Conservation (phyloP, 2,329 filamentous ascomycete genomes). For the Aspergillus aculeatus region DNA sequence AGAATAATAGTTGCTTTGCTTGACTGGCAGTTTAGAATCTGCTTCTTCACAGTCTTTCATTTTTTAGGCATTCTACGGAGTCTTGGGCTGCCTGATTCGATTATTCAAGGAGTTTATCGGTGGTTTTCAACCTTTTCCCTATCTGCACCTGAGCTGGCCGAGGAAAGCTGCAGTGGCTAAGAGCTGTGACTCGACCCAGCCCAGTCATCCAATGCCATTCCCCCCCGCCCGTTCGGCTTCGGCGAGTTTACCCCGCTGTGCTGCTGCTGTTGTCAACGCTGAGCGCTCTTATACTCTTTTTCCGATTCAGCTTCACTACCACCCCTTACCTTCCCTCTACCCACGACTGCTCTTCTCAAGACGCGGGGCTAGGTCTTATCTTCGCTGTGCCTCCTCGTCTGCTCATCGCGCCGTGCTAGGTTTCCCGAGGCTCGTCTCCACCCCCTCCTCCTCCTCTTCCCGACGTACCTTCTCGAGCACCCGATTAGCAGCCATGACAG, state of each 20-base stretch:
- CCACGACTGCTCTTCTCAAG: slow-evolving; percentile 14
- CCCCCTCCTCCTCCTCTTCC: slow-evolving; percentile 14
- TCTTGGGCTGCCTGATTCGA: background rate
- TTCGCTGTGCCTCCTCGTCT: slow-evolving; percentile 16
- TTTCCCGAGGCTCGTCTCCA: slow-evolving; percentile 19
- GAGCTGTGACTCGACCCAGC: slow-evolving; percentile 12
- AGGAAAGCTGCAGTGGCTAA: slow-evolving; percentile 3
- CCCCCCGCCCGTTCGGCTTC: slow-evolving; percentile 24
- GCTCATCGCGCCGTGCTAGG: slow-evolving; percentile 16
- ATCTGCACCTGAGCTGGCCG: slow-evolving; percentile 15
- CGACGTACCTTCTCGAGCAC: slow-evolving; percentile 52
- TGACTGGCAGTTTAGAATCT: background rate
- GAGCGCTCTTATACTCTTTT: slow-evolving; percentile 14
- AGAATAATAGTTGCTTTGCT: background rate
- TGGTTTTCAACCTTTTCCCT: slow-evolving; percentile 12
- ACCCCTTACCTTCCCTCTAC: slow-evolving; percentile 9
- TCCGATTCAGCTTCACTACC: slow-evolving; percentile 20
- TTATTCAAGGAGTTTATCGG: slow-evolving; percentile 11
- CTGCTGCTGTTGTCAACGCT: slow-evolving; percentile 11
- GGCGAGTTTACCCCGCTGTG: slow-evolving; percentile 27
- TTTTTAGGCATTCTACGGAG: background rate
- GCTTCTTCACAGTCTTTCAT: background rate
- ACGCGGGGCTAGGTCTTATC: slow-evolving; percentile 18
- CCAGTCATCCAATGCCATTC: slow-evolving; percentile 30
- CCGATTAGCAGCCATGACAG: slow-evolving; percentile 68